Evolutionary conservation across 768 basidiomycete species (phyloP).

Genomic region (Leccinum pellstonianum): DNA sequence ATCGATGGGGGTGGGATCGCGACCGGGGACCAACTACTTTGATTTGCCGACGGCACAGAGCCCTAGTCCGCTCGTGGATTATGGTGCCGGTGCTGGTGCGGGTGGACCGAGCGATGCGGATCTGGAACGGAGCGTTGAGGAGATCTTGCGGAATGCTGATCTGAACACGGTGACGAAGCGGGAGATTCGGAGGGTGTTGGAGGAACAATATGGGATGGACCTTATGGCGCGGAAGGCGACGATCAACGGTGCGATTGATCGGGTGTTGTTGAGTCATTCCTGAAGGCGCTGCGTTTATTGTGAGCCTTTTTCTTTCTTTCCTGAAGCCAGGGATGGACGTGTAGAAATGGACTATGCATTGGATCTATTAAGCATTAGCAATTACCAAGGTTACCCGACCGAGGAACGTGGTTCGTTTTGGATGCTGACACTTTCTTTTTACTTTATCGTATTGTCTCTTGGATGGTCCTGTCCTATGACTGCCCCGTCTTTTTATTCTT

Average conservation of each 20-base stretch:
- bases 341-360: slow-evolving; percentile 18
- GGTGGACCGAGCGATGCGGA: slow-evolving; percentile 64
- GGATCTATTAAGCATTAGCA: slow-evolving; percentile 19
- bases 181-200: slow-evolving; percentile 79
- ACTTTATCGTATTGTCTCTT: slow-evolving; percentile 9
- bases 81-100: slow-evolving; percentile 31
- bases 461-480: slow-evolving; percentile 5
- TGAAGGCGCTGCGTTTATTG: slow-evolving; percentile 7
- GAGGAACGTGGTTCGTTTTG: slow-evolving; percentile 9
- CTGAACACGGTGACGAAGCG: slow-evolving; percentile 91
- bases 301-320: not conserved
- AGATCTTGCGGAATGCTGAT: slow-evolving; percentile 75
- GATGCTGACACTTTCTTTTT: slow-evolving; percentile 14
- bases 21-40: slow-evolving; percentile 75
- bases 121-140: slow-evolving; percentile 71
- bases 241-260: slow-evolving; percentile 80
- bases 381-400: slow-evolving; percentile 7
- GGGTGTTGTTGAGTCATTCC: slow-evolving; percentile 55
- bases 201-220: slow-evolving; percentile 79
- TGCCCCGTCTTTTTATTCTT: not conserved
- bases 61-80: slow-evolving; percentile 48
- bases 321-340: slow-evolving; percentile 8
- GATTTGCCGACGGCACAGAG: slow-evolving; percentile 57
- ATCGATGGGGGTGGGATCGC: slow-evolving; percentile 60
- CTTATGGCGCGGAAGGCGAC: slow-evolving; percentile 65